Percentiles rank a stretch among this genome's conserved stretches.
Evolutionary conservation across 2,329 filamentous ascomycete species (phyloP).

Genomic region (Mycocentrospora acerina): DNA sequence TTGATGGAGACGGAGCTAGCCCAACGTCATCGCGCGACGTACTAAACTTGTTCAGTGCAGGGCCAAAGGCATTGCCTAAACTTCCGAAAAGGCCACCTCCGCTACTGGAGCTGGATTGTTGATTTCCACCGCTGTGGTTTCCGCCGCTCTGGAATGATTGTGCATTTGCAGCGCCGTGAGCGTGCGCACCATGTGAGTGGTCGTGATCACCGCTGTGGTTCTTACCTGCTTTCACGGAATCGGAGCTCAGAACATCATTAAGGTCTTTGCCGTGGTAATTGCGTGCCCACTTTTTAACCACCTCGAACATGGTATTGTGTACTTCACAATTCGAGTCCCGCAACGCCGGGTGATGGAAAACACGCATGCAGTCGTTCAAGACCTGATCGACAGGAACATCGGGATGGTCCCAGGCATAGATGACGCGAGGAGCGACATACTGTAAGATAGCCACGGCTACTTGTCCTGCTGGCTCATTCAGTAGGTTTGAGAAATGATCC

Average conservation of each 20-base stretch:
- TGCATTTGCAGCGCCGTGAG: conserved; percentile 33
- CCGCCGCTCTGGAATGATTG: conserved; percentile 21
- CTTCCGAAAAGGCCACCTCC: conserved; percentile 29
- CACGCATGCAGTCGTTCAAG: conserved; percentile 73
- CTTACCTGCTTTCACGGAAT: conserved; percentile 78
- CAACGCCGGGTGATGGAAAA: conserved; percentile 88
- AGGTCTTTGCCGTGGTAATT: conserved; percentile 67
- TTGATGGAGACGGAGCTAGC: conserved; percentile 17
- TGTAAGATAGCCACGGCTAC: conserved; percentile 65
- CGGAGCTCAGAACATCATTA: conserved; percentile 74
- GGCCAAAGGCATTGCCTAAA: conserved; percentile 14
- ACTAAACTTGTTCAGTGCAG: too few relatives aligned
- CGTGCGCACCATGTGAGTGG: conserved; percentile 30
- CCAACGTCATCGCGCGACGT: conserved; percentile 17
- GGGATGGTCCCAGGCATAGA: conserved; percentile 92
- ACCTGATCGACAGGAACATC: conserved; percentile 82
- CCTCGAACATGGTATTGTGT: conserved; percentile 85
- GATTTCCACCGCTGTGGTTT: conserved; percentile 14
- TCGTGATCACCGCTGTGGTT: conserved; percentile 62
- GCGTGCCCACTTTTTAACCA: conserved; percentile 79
- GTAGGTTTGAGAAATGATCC: conserved; percentile 54
- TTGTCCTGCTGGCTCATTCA: conserved; percentile 53
- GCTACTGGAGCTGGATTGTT: conserved; percentile 8
- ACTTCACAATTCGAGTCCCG: conserved; percentile 75
- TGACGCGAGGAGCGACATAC: conserved; percentile 81